Conservation (phyloP, 768 basidiomycete genomes). For the Calocybe gangraenosa region DNA sequence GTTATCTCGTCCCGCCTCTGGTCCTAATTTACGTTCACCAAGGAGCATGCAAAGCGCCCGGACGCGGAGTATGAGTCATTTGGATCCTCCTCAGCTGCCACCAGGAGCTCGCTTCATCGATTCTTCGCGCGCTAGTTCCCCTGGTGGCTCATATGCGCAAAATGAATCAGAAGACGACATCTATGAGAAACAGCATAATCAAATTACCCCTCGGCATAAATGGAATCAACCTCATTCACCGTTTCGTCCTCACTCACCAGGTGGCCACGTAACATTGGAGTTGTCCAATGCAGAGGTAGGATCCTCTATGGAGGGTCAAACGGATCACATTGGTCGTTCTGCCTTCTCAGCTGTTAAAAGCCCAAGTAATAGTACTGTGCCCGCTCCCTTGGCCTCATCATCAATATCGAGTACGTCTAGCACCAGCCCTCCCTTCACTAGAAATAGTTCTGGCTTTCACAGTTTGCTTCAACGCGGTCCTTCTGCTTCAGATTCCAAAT, state of each 20-base stretch:
- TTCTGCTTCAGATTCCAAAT: conserved; percentile 2
- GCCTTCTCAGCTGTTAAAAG: background rate
- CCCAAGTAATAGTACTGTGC: background rate
- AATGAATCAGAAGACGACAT: conserved; percentile 24
- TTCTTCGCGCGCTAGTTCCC: conserved; percentile 39
- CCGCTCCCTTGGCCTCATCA: conserved; percentile 1
- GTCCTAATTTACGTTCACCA: conserved; percentile 36
- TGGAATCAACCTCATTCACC: conserved; percentile 35
- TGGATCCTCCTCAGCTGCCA: conserved; percentile 35
- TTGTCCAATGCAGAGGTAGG: conserved; percentile 10
- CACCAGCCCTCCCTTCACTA: background rate
- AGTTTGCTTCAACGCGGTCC: background rate
- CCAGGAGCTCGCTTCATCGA: conserved; percentile 21
- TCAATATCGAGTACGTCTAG: background rate
- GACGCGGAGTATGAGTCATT: conserved; percentile 26
- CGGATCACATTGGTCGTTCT: background rate
- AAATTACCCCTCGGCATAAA: conserved; percentile 60
- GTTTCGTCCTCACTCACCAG: conserved; percentile 10
- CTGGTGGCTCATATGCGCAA: conserved; percentile 31
- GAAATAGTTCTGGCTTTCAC: background rate
- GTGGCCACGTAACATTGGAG: conserved; percentile 17
- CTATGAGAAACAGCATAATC: conserved; percentile 47
- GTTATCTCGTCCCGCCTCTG: conserved; percentile 38
- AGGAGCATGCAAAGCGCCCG: conserved; percentile 12
- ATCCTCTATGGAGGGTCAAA: too few species aligned